Evolutionary conservation across 2,329 filamentous ascomycete genomes (phyloP).

Genomic region (Nothophaeocryptopus gaeumannii): DNA sequence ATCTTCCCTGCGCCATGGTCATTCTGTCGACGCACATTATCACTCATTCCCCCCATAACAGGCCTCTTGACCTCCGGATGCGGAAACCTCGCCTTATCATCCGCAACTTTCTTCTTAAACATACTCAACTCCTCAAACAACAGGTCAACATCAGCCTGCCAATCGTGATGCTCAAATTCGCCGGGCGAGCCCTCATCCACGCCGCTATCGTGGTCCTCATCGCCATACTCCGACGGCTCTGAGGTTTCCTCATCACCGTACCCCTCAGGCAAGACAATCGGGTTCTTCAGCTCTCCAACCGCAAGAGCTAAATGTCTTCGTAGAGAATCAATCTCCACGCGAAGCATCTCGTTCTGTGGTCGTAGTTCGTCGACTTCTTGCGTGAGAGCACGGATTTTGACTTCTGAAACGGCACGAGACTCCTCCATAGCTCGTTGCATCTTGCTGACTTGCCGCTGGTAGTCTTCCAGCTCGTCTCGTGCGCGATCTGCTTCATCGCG

Average conservation of each 20-base stretch:
- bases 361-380: conserved; percentile 49
- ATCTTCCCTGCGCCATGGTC: neutral
- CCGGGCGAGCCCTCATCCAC: conserved; percentile 48
- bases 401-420: conserved; percentile 81
- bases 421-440: conserved; percentile 98
- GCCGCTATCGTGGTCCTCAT: conserved; percentile 55
- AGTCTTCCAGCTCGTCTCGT: conserved; percentile 86
- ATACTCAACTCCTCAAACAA: conserved; percentile 75
- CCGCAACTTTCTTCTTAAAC: conserved; percentile 81
- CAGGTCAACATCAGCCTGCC: conserved; percentile 80
- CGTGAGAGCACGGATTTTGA: conserved; percentile 82
- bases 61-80: conserved; percentile 8
- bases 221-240: conserved; percentile 49
- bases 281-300: conserved; percentile 82
- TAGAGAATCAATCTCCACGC: conserved; percentile 75
- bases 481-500: conserved; percentile 69
- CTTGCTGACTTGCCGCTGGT: conserved; percentile 81
- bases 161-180: conserved; percentile 39
- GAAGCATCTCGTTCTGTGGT: conserved; percentile 57
- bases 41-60: conserved; percentile 4
- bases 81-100: conserved; percentile 68
- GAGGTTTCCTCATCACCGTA: conserved; percentile 34
- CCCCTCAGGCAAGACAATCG: conserved; percentile 63
- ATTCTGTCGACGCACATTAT: neutral
- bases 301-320: conserved; percentile 84